These are phyloP conservation scores for Pythium rishiriense DNA, from an alignment of 352 stramenopile genomes.

Conservation along the genomic window DNA sequence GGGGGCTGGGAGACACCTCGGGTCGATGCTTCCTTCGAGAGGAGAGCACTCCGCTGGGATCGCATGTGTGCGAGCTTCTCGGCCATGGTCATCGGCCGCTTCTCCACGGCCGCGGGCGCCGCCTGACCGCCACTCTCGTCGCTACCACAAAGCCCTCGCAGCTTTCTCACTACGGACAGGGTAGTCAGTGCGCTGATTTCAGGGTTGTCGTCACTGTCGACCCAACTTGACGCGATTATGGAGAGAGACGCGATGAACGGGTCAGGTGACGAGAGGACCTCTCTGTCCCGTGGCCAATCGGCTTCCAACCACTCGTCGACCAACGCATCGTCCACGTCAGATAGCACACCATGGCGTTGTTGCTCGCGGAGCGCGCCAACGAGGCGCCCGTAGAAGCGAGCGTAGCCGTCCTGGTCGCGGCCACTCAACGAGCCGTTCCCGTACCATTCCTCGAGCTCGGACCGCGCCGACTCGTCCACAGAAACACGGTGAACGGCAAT, in stretches of 20 bases:
- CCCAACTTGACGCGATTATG: background rate
- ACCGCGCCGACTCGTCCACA: background rate
- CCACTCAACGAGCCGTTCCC: background rate
- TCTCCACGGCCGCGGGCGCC: background rate
- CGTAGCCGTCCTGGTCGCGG: conserved; percentile 1
- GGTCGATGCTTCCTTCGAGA: conserved; percentile 8
- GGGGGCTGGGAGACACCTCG: background rate
- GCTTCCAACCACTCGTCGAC: conserved; percentile 4
- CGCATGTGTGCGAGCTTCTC: conserved; percentile 29
- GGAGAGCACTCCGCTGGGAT: conserved; percentile 8
- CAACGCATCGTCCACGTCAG: background rate
- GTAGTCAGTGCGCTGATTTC: background rate
- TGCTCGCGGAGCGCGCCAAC: background rate
- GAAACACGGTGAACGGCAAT: background rate
- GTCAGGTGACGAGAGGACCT: background rate
- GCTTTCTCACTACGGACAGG: background rate
- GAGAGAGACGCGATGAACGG: background rate
- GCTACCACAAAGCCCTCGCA: background rate
- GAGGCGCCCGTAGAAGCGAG: conserved; percentile 12
- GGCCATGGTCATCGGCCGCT: conserved; percentile 18
- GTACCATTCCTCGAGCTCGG: conserved; percentile 18
- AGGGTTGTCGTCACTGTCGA: background rate
- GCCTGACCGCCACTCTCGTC: background rate
- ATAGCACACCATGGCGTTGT: background rate
- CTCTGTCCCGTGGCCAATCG: conserved; percentile 15